A percentile compares a stretch with the other conserved stretches of the same genome.
Conservation (phyloP, 129 eudicot species). For the Glebionis coronaria region DNA sequence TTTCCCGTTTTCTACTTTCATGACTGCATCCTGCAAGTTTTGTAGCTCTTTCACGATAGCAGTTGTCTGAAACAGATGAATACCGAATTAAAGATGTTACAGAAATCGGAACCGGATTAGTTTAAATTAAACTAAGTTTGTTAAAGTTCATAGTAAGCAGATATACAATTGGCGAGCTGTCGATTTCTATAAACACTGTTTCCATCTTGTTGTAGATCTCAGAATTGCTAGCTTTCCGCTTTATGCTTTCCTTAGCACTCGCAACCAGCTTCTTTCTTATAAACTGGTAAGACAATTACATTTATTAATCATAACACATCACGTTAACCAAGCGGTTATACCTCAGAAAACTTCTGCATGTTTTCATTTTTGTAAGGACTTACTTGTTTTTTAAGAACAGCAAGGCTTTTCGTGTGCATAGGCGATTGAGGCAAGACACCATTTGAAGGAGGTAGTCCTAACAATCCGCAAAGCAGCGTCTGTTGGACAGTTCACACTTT, state of each 20-base stretch:
- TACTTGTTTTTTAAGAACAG: slow-evolving; percentile 47
- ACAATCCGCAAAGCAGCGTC: slow-evolving; percentile 54
- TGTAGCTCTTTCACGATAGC: slow-evolving; percentile 45
- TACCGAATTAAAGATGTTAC: background rate
- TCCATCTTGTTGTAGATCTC: slow-evolving; percentile 56
- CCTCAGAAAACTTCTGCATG: background rate
- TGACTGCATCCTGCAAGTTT: slow-evolving; percentile 58
- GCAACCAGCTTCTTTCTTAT: slow-evolving; percentile 40
- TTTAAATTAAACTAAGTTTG: background rate
- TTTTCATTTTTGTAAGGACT: background rate
- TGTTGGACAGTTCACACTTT: slow-evolving; percentile 10
- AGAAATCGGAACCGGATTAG: background rate
- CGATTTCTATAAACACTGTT: slow-evolving; percentile 45
- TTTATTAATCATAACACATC: background rate
- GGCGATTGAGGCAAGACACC: slow-evolving; percentile 69
- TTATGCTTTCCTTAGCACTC: slow-evolving; percentile 51
- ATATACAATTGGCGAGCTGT: slow-evolving; percentile 41
- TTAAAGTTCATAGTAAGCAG: background rate
- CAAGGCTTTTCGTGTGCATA: slow-evolving; percentile 65
- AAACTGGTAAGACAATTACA: slow-evolving; percentile 31
- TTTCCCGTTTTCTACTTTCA: slow-evolving; percentile 46
- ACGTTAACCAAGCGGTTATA: slow-evolving; percentile 8
- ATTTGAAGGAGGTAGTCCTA: slow-evolving; percentile 62
- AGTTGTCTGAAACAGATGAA: slow-evolving; percentile 33
- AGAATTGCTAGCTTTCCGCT: slow-evolving; percentile 30